Evolutionary conservation across 1,284 basidiomycete species (phyloP).

Genomic region (Thelephora terrestris): DNA sequence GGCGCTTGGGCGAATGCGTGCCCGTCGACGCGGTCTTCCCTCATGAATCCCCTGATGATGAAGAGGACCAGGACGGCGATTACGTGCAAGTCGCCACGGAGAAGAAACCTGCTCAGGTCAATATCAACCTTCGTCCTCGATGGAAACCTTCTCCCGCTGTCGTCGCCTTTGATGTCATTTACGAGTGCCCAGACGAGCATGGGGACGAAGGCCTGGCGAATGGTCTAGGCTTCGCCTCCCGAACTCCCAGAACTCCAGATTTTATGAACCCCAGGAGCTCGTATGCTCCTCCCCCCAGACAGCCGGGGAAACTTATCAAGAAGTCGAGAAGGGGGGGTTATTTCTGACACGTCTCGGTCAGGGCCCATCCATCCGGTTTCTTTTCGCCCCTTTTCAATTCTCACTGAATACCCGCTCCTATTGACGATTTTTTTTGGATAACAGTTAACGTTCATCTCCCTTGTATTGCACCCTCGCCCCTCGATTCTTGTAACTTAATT

Average conservation of each 20-base stretch:
- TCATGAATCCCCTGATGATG: background rate
- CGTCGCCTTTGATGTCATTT: background rate
- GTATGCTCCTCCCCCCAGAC: too few species aligned
- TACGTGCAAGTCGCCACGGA: background rate
- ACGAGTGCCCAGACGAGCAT: background rate
- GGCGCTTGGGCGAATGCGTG: conserved; percentile 48
- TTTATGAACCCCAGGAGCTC: background rate
- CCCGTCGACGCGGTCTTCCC: conserved; percentile 51
- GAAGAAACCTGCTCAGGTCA: background rate
- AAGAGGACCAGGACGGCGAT: background rate
- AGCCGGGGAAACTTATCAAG: too few species aligned
- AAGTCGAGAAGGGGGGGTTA: too few species aligned
- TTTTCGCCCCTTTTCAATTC: too few species aligned
- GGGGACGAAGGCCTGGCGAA: background rate
- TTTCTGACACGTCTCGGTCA: too few species aligned
- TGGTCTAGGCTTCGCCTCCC: background rate
- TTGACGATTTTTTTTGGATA: too few species aligned
- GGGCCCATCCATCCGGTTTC: too few species aligned
- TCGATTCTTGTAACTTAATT: too few species aligned
- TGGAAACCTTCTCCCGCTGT: background rate
- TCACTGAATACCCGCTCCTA: too few species aligned
- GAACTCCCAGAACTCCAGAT: background rate
- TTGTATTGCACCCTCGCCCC: too few species aligned
- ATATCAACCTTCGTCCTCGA: background rate
- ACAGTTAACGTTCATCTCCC: too few species aligned